Evolutionary conservation across 1,284 basidiomycete species (phyloP), one percentile per base, ranked within the genome.

Genomic region (Rhodotorula sp.): DNA sequence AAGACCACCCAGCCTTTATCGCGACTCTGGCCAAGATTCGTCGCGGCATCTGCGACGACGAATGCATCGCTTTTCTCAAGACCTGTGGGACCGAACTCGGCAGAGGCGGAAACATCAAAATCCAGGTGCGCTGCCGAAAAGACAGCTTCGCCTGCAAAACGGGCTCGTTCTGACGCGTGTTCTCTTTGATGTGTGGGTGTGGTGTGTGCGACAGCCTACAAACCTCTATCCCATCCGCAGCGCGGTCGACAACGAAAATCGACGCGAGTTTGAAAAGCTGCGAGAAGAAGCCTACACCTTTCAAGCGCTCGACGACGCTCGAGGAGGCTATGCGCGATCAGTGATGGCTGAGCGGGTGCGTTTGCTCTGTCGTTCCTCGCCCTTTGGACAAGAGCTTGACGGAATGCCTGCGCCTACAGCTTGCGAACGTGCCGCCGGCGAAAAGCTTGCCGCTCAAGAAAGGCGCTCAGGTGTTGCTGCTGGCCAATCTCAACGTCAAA

Each of bases 391-490:
- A 12, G 10, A 2, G 0, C 14, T 16, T n/a, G 43, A 34, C 43
- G n/a, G n/a, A 16, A 23, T 19, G 34, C 14, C 16, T 23, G 21
- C 12, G 6, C 8, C 38, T 43, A 43, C 66, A 77, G 68, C 69
- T 78, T n/a, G 63, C 77, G 14, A 67, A 72, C 26, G 65, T 70
- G 18, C 77, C 71, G 7, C 70, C 69, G 18, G 65, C 61, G 1
- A 54, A 68, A 21, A 62, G 47, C 5, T 47, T 78, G 8, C 63
- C 65, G 31, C 63, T 78, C 28, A 77, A 76, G 63, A 66, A 69
- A 18, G 74, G 76, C 34, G 73, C 77, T 5, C 77, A 78, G 60
- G 76, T 78, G 38, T 57, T 78, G 28, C 70, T 78, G 28, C 64
- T 77, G 26, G 69, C 74, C 19, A 78, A 78, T 50, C 70, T 78